Evolutionary conservation across 164 flowering plant genomes (phyloP).

Genomic region (Litsea cubeba): DNA sequence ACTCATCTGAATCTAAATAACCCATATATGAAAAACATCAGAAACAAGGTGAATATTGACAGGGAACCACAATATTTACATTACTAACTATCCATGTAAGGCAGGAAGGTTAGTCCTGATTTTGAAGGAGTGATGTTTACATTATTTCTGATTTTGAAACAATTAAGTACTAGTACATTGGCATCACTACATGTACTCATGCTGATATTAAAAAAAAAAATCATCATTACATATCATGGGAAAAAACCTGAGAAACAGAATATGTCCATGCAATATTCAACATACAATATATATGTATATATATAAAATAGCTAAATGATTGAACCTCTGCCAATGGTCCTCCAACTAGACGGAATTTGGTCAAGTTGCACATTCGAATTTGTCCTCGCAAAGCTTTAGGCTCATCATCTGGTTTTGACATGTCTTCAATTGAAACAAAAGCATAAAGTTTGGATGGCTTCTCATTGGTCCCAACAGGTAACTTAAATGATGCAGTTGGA

Average conservation of each 20-base stretch:
- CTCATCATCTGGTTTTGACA: conserved; percentile 14
- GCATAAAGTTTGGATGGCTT: conserved; percentile 47
- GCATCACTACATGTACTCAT: not conserved
- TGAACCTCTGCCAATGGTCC: conserved; percentile 65
- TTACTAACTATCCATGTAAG: too few species aligned
- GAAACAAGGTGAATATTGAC: not conserved
- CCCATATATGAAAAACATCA: not conserved
- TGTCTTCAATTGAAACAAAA: conserved; percentile 53
- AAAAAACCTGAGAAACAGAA: not conserved
- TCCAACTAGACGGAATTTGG: conserved; percentile 43
- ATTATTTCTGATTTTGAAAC: too few species aligned
- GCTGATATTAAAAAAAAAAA: too few species aligned
- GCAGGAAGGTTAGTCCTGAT: too few species aligned
- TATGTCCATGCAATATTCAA: not conserved
- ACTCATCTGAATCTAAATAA: not conserved
- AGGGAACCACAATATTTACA: too few species aligned
- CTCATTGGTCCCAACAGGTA: conserved; percentile 21
- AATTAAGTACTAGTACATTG: too few species aligned
- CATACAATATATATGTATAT: not conserved
- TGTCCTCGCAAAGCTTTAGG: conserved; percentile 32
- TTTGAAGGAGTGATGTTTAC: too few species aligned
- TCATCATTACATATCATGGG: too few species aligned
- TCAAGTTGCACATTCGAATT: conserved; percentile 63
- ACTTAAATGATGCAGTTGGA: conserved; percentile 37
- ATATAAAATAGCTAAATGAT: not conserved